Evolutionary conservation across 139 green algal species (phyloP).

Genomic region (Microglena sp.): DNA sequence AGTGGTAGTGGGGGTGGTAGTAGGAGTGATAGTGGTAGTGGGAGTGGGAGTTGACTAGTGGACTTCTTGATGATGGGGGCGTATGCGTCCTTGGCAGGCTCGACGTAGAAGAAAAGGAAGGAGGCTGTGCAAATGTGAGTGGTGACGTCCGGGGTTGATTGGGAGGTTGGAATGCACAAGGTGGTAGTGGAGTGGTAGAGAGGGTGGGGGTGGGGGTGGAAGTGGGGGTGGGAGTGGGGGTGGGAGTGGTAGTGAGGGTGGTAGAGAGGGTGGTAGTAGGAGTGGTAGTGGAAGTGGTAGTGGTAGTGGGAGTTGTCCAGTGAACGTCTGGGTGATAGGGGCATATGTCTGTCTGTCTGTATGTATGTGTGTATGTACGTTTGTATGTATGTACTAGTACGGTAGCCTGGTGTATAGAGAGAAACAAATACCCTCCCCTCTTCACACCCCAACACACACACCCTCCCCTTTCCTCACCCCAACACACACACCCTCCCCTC

Average conservation of each 20-base stretch:
- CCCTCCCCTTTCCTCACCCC: too few species aligned
- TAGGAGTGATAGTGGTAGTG: too few species aligned
- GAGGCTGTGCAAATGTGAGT: too few species aligned
- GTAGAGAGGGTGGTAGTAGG: neutral
- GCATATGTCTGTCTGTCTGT: neutral
- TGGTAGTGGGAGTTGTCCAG: too few species aligned
- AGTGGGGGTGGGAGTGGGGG: neutral
- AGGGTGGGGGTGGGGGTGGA: neutral
- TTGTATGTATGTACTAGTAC: neutral
- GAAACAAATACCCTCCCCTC: too few species aligned
- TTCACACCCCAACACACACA: too few species aligned
- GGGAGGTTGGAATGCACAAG: neutral
- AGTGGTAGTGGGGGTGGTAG: too few species aligned
- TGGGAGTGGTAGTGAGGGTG: neutral
- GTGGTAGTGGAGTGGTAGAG: neutral
- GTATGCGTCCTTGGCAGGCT: slow-evolving; percentile 32
- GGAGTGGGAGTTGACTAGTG: slow-evolving; percentile 6
- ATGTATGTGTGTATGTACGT: neutral
- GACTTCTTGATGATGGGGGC: slow-evolving; percentile 18
- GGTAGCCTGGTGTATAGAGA: too few species aligned
- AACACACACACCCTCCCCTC: too few species aligned
- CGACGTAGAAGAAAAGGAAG: slow-evolving; percentile 99
- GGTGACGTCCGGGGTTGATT: too few species aligned
- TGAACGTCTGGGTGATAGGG: neutral
- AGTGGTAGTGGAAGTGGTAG: neutral